Percentiles rank a stretch among this genome's conserved stretches.
Conservation (phyloP, 192 early-diverging fungal genomes). For the Phlyctochytrium planicorne region DNA sequence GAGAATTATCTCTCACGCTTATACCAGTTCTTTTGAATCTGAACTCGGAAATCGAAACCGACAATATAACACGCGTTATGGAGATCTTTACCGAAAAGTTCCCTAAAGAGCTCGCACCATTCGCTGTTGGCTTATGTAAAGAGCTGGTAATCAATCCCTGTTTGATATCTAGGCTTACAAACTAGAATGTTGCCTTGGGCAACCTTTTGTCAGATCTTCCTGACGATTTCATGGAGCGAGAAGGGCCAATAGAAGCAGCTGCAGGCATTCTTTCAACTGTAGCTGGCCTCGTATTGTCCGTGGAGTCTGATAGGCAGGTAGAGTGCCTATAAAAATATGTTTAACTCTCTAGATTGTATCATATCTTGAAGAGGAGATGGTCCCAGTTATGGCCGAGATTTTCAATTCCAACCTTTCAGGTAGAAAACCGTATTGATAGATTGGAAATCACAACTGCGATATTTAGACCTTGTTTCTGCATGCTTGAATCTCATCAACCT, state of each 20-base stretch:
- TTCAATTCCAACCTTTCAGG: slow-evolving; percentile 72
- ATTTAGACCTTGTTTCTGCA: slow-evolving; percentile 77
- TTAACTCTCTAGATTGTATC: slow-evolving; percentile 72
- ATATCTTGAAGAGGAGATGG: slow-evolving; percentile 75
- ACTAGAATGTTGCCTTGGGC: not conserved
- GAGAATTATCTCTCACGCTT: not conserved
- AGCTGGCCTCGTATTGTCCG: slow-evolving; percentile 55
- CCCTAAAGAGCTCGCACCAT: slow-evolving; percentile 86
- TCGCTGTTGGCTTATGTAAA: slow-evolving; percentile 83
- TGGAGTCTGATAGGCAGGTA: slow-evolving; percentile 86
- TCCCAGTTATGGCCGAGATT: slow-evolving; percentile 76
- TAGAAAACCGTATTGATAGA: slow-evolving; percentile 13
- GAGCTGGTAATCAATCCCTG: slow-evolving; percentile 58
- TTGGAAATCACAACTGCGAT: not conserved
- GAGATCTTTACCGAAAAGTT: slow-evolving; percentile 91
- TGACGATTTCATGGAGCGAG: slow-evolving; percentile 42
- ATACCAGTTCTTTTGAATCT: slow-evolving; percentile 67
- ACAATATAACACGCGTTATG: slow-evolving; percentile 82
- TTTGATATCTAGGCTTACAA: not conserved
- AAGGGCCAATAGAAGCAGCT: slow-evolving; percentile 24
- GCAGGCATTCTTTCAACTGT: slow-evolving; percentile 14
- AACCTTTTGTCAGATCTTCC: slow-evolving; percentile 8
- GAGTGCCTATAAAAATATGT: slow-evolving; percentile 90
- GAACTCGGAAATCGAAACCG: slow-evolving; percentile 92
- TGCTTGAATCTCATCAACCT: slow-evolving; percentile 88